phyloP scores from a whole-genome alignment of 2,329 filamentous ascomycete species.

The Sarocladium strictum region DNA sequence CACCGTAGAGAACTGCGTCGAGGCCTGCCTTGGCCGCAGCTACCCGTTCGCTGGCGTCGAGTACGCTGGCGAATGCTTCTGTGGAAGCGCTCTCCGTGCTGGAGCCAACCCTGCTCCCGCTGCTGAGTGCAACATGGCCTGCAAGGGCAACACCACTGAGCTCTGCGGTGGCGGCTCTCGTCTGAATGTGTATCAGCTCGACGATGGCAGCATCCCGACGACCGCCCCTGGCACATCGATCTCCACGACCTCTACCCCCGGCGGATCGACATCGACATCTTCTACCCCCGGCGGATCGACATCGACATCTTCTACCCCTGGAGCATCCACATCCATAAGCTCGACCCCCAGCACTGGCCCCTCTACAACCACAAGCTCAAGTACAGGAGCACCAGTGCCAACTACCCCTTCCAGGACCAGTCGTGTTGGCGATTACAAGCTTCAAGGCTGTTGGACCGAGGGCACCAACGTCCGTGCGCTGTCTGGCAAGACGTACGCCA shows the following conservation, averaged over 20 bases:
- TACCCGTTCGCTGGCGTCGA: slow-evolving; percentile 30
- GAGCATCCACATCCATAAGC: too few species aligned
- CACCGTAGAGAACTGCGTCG: slow-evolving; percentile 28
- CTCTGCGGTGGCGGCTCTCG: slow-evolving; percentile 28
- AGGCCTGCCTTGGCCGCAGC: slow-evolving; percentile 21
- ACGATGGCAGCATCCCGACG: slow-evolving; percentile 6
- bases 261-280: too few species aligned
- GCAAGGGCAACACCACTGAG: slow-evolving; percentile 26
- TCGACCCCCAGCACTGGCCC: slow-evolving; percentile 13
- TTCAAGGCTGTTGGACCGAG: slow-evolving; percentile 32
- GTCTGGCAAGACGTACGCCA: slow-evolving; percentile 19
- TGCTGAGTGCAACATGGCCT: slow-evolving; percentile 28
- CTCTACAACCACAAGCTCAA: slow-evolving; percentile 14
- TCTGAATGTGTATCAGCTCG: slow-evolving; percentile 29
- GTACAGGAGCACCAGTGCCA: background rate
- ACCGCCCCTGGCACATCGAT: slow-evolving; percentile 20
- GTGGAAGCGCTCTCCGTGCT: slow-evolving; percentile 22
- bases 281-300: too few species aligned
- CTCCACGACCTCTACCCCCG: too few species aligned
- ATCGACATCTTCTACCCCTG: too few species aligned
- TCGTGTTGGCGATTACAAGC: background rate
- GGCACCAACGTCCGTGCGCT: slow-evolving; percentile 25
- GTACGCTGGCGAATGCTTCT: slow-evolving; percentile 36
- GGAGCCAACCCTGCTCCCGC: slow-evolving; percentile 24
- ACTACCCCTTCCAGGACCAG: background rate